Conservation (phyloP, 169 alveolate species). For the Eimeria sp. region DNA sequence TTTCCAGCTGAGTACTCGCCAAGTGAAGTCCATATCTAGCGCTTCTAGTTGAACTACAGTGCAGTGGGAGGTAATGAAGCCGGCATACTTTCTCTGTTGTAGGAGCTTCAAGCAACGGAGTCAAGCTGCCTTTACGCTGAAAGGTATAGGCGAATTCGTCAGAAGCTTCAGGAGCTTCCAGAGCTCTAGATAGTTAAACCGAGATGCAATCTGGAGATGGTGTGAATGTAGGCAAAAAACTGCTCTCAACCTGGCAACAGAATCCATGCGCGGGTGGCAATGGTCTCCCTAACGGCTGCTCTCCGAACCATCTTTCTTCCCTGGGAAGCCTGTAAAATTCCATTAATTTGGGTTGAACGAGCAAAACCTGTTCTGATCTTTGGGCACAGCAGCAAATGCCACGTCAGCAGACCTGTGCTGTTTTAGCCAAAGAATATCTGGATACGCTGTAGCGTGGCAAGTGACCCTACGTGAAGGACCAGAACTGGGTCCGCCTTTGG, state of each 20-base stretch:
- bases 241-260: not conserved
- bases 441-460: not conserved
- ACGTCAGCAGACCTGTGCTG: not conserved
- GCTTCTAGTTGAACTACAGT: not conserved
- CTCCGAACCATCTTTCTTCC: not conserved
- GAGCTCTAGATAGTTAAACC: not conserved
- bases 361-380: not conserved
- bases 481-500: not conserved
- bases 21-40: not conserved
- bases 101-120: slow-evolving; percentile 58
- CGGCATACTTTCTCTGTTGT: not conserved
- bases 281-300: not conserved
- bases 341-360: not conserved
- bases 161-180: slow-evolving; percentile 31
- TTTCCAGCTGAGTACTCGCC: not conserved
- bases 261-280: not conserved
- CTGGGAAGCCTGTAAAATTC: not conserved
- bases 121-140: slow-evolving; percentile 64
- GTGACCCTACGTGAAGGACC: not conserved
- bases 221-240: not conserved
- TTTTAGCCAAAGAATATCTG: not conserved
- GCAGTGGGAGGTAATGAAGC: not conserved
- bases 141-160: slow-evolving; percentile 18
- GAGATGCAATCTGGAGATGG: not conserved
- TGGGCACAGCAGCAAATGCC: not conserved